A percentile compares a stretch with the other conserved stretches of the same genome.
These are phyloP conservation scores for Agaricales sp. DNA, from an alignment of 1,284 basidiomycete genomes.

Conservation along the genomic window DNA sequence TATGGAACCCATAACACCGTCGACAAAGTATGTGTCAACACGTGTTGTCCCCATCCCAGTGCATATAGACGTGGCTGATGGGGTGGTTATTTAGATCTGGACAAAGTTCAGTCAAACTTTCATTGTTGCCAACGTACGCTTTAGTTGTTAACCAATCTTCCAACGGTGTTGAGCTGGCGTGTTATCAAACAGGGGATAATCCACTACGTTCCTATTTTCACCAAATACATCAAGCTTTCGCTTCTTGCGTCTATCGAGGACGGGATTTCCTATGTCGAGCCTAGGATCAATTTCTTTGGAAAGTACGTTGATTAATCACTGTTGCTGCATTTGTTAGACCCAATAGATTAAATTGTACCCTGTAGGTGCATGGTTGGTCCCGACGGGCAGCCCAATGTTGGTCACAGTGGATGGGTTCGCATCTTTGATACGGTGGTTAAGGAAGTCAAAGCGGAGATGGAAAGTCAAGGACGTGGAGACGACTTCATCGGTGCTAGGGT, in stretches of 20 bases:
- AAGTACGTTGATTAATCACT: conserved; percentile 28
- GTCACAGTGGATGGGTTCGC: conserved; percentile 50
- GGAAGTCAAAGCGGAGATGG: conserved; percentile 44
- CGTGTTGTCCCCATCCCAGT: neutral
- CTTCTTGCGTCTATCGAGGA: conserved; percentile 56
- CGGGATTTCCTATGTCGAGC: conserved; percentile 66
- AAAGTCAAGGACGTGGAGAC: conserved; percentile 37
- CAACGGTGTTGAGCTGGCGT: conserved; percentile 1
- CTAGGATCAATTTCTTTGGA: conserved; percentile 54
- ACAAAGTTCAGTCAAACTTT: conserved; percentile 51
- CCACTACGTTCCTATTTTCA: conserved; percentile 44
- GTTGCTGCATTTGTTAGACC: conserved; percentile 1
- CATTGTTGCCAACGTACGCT: conserved; percentile 32
- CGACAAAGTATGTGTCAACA: conserved; percentile 33
- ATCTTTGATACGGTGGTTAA: conserved; percentile 47
- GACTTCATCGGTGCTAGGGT: conserved; percentile 61
- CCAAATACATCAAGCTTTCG: conserved; percentile 51
- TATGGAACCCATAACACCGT: conserved; percentile 63
- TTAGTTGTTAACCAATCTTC: neutral
- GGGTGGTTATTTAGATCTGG: conserved; percentile 49
- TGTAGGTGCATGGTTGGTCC: conserved; percentile 39
- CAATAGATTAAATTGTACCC: neutral
- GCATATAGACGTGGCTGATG: neutral
- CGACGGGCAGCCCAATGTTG: conserved; percentile 45
- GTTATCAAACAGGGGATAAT: conserved; percentile 33